Percentiles rank a stretch among this genome's conserved stretches.
These are phyloP conservation scores for Vicia villosa DNA, from an alignment of 306 rosid species.

Conservation along the genomic window DNA sequence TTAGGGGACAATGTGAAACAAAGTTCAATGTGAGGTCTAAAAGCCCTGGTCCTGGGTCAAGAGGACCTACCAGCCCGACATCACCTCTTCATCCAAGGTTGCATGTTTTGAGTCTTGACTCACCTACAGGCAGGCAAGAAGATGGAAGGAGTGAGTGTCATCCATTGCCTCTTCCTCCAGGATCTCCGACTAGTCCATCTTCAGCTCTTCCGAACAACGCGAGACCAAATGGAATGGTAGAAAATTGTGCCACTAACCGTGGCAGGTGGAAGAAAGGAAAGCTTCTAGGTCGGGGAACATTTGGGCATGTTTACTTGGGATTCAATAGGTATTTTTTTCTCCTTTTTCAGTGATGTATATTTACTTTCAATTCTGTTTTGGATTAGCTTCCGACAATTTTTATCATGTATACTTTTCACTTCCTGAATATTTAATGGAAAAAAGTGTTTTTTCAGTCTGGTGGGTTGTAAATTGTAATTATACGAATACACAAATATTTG, in stretches of 20 bases:
- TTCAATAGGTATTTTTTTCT: constrained; percentile 72
- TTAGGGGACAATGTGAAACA: constrained; percentile 61
- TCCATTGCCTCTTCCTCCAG: constrained; percentile 94
- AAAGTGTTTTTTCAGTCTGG: constrained; percentile 1
- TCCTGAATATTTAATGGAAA: constrained; percentile 10
- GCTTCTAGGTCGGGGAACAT: constrained; percentile 95
- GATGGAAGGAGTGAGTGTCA: constrained; percentile 77
- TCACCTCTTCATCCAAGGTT: constrained; percentile 82
- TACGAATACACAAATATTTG: no score
- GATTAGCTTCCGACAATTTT: constrained; percentile 10
- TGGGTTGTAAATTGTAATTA: no score
- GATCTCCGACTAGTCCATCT: constrained; percentile 86
- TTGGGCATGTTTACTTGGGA: constrained; percentile 94
- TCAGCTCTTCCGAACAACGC: constrained; percentile 47
- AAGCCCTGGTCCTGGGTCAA: constrained; percentile 83
- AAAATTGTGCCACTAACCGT: constrained; percentile 42
- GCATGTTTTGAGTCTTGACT: constrained; percentile 57
- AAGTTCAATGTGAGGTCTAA: constrained; percentile 57
- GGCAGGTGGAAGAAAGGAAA: constrained; percentile 92
- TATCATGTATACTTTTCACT: constrained; percentile 25
- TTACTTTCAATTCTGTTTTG: constrained; percentile 24
- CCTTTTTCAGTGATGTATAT: constrained; percentile 14
- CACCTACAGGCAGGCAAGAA: constrained; percentile 75
- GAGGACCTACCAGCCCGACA: constrained; percentile 91
- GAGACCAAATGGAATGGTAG: constrained; percentile 43